These are phyloP conservation scores for Pythium vanterpoolii DNA, from an alignment of 352 stramenopile species.

Conservation along the genomic window DNA sequence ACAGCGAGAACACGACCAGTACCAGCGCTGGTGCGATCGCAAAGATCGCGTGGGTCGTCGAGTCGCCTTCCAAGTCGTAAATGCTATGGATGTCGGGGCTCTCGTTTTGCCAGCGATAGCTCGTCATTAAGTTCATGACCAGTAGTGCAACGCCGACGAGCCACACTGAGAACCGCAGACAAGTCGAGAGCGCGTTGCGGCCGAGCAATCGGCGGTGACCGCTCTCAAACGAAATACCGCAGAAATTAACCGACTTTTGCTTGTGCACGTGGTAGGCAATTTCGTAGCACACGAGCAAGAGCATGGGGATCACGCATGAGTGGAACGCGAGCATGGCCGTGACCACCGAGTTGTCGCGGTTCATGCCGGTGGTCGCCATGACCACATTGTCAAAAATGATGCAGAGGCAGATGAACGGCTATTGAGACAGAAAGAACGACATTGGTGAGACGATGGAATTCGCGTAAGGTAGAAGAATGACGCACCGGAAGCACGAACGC, in stretches of 20 bases:
- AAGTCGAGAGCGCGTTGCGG: slow-evolving; percentile 46
- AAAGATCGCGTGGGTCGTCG: slow-evolving; percentile 47
- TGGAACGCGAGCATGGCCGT: slow-evolving; percentile 81
- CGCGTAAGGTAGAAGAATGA: not conserved
- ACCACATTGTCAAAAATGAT: slow-evolving; percentile 79
- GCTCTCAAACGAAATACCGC: slow-evolving; percentile 85
- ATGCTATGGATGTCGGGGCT: slow-evolving; percentile 53
- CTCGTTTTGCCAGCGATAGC: slow-evolving; percentile 55
- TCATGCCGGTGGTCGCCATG: slow-evolving; percentile 72
- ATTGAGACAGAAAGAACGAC: not conserved
- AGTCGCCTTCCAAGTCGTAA: slow-evolving; percentile 71
- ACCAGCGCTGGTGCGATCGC: slow-evolving; percentile 61
- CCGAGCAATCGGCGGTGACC: slow-evolving; percentile 46
- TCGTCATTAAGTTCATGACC: slow-evolving; percentile 66
- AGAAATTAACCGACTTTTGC: slow-evolving; percentile 89
- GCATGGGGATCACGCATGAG: slow-evolving; percentile 77
- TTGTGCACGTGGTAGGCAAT: slow-evolving; percentile 90
- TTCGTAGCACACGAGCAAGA: slow-evolving; percentile 88
- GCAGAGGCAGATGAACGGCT: slow-evolving; percentile 82
- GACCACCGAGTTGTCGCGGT: slow-evolving; percentile 47
- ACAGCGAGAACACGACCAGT: slow-evolving; percentile 65
- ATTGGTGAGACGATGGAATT: not conserved
- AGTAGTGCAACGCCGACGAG: slow-evolving; percentile 53
- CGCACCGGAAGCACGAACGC: slow-evolving; percentile 76
- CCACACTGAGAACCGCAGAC: slow-evolving; percentile 69